Evolutionary conservation across 495 filamentous ascomycete genomes (phyloP).

Genomic region (Neurospora terricola): DNA sequence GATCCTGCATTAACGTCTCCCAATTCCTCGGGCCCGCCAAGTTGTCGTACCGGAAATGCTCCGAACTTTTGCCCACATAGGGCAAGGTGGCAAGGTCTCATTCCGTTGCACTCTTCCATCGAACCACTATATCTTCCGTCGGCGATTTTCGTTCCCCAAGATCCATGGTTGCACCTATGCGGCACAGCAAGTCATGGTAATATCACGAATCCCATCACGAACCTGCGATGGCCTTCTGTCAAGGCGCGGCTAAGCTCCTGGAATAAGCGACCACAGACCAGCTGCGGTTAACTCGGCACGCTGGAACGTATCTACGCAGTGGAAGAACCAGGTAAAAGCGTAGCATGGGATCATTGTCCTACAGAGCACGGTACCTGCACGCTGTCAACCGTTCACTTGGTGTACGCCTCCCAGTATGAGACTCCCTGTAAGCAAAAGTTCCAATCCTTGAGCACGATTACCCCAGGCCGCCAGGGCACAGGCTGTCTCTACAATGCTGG

Average conservation of each 20-base stretch:
- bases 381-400: neutral
- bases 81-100: neutral
- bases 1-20: neutral
- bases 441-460: neutral
- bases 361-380: neutral
- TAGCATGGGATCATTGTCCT: neutral
- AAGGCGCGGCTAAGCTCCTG: neutral
- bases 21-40: neutral
- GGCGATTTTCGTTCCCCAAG: neutral
- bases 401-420: neutral
- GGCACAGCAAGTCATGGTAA: neutral
- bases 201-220: neutral
- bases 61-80: neutral
- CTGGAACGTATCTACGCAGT: neutral
- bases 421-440: neutral
- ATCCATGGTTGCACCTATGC: neutral
- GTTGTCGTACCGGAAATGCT: neutral
- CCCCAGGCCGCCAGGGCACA: neutral
- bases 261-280: neutral
- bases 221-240: neutral
- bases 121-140: neutral
- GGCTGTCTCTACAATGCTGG: neutral
- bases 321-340: neutral
- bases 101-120: neutral
- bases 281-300: neutral